These are phyloP conservation scores for Coffea canephora DNA, from an alignment of 257 asterid genomes.

Conservation along the genomic window DNA sequence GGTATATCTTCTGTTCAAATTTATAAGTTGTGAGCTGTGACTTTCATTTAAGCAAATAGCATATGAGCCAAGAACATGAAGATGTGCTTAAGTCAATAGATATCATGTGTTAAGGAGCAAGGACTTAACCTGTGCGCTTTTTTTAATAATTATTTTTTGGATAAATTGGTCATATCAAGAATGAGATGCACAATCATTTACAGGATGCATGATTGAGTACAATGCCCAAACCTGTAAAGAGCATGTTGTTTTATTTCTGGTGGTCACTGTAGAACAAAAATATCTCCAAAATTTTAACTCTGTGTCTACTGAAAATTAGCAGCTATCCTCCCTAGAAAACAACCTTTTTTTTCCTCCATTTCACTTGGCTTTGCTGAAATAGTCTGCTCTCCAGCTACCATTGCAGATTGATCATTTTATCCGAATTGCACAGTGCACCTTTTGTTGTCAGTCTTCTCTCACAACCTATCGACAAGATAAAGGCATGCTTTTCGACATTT, in stretches of 20 bases:
- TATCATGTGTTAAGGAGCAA: background rate
- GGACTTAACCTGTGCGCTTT: background rate
- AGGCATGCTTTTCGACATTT: no score
- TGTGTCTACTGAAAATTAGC: background rate
- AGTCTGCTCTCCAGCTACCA: background rate
- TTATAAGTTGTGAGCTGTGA: background rate
- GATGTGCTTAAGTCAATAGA: background rate
- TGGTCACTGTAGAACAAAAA: background rate
- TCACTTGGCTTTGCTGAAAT: background rate
- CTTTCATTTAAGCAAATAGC: background rate
- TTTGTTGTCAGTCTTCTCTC: no score
- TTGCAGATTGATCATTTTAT: no score
- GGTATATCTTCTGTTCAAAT: background rate
- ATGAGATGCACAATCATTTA: background rate
- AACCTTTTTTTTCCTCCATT: background rate
- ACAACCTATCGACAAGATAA: no score
- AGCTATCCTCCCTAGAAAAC: background rate
- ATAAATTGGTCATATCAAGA: background rate
- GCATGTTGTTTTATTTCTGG: background rate
- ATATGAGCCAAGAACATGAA: background rate
- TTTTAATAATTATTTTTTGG: background rate
- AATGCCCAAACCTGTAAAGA: background rate
- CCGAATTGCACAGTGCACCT: no score
- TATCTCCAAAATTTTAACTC: background rate
- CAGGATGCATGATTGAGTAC: background rate